These are phyloP conservation scores for Hypoxylon trugodes DNA, from an alignment of 495 filamentous ascomycete genomes.

Conservation along the genomic window DNA sequence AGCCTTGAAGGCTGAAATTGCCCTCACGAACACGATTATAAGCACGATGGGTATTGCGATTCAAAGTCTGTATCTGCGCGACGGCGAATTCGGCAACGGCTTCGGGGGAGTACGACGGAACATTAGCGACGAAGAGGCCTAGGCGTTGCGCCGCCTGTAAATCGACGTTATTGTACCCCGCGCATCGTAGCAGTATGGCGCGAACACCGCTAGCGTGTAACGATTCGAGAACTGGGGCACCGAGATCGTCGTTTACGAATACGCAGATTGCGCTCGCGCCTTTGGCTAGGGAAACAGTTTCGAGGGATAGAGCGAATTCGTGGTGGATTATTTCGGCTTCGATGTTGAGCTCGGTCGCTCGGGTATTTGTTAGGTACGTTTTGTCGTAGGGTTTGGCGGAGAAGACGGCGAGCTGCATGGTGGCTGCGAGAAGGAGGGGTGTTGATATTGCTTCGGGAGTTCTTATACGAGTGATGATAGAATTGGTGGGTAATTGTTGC, in stretches of 20 bases:
- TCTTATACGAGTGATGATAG: too few species aligned
- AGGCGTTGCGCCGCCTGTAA: conserved; percentile 62
- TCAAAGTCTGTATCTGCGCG: conserved; percentile 72
- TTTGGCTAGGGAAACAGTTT: conserved; percentile 64
- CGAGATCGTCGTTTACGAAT: conserved; percentile 73
- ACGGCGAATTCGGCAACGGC: conserved; percentile 77
- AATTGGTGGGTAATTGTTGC: too few species aligned
- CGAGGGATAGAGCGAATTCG: conserved; percentile 61
- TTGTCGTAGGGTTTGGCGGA: conserved; percentile 70
- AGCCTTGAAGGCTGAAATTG: conserved; percentile 72
- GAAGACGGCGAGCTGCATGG: conserved; percentile 68
- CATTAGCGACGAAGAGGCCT: conserved; percentile 70
- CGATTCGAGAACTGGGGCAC: conserved; percentile 58
- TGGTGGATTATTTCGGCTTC: conserved; percentile 59
- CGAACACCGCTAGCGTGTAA: conserved; percentile 60
- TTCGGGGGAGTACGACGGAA: conserved; percentile 75
- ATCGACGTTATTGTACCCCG: conserved; percentile 76
- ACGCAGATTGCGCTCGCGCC: conserved; percentile 69
- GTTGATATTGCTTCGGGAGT: not conserved
- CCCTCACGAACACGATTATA: conserved; percentile 77
- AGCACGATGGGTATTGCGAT: conserved; percentile 74
- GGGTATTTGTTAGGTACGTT: conserved; percentile 54
- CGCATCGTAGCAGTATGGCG: conserved; percentile 71
- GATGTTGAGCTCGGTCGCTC: conserved; percentile 31
- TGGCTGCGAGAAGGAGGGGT: conserved; percentile 1